Conservation (phyloP, 495 filamentous ascomycete genomes). For the Peziza echinospora region DNA sequence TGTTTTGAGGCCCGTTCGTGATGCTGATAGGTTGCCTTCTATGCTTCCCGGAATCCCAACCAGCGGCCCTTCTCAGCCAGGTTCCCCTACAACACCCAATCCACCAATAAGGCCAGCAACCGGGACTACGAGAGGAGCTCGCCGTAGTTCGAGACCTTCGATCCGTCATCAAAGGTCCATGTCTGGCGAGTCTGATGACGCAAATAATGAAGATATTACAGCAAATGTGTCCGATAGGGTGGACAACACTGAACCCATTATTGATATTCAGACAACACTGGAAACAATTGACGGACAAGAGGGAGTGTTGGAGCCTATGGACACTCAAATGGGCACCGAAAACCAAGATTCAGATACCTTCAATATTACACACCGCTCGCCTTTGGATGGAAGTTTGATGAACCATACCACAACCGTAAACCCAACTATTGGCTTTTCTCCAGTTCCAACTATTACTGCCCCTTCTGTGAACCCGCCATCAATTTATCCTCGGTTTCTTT, state of each 20-base stretch:
- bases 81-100: conserved; percentile 78
- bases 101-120: conserved; percentile 27
- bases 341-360: conserved; percentile 71
- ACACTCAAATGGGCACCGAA: conserved; percentile 57
- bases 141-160: conserved; percentile 42
- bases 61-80: conserved; percentile 64
- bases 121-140: conserved; percentile 10
- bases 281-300: conserved; percentile 52
- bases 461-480: conserved; percentile 42
- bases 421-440: conserved; percentile 50
- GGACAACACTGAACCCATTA: conserved; percentile 48
- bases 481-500: conserved; percentile 46
- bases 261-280: conserved; percentile 56
- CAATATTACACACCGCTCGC: conserved; percentile 82
- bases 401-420: conserved; percentile 38
- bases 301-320: conserved; percentile 54
- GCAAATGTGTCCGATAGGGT: conserved; percentile 41
- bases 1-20: conserved; percentile 56
- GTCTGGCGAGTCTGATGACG: conserved; percentile 71
- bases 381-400: conserved; percentile 71
- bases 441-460: conserved; percentile 44
- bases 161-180: conserved; percentile 74
- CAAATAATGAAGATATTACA: conserved; percentile 42
- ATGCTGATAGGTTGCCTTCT: conserved; percentile 65
- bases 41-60: conserved; percentile 55